Conservation (phyloP, 2,329 filamentous ascomycete species). For the Mycosphaerella arachidis region DNA sequence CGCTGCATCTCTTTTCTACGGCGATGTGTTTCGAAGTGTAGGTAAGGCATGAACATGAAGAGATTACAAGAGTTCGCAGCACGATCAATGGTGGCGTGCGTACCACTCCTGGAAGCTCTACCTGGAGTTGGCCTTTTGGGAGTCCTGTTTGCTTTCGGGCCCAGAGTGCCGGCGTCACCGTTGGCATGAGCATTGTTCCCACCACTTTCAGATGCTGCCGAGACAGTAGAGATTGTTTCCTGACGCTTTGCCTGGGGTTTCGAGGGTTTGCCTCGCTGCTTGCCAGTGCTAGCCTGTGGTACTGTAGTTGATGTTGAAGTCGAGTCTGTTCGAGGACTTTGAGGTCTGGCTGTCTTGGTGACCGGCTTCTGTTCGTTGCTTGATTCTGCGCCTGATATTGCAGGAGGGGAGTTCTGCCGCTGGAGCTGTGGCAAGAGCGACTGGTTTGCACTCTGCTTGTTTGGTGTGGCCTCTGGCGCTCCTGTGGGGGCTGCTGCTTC, state of each 20-base stretch:
- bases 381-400: background rate
- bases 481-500: background rate
- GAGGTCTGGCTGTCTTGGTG: background rate
- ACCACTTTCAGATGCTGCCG: slow-evolving; percentile 9
- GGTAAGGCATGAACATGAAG: slow-evolving; percentile 57
- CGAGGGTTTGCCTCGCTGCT: background rate
- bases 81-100: slow-evolving; percentile 7
- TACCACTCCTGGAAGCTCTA: slow-evolving; percentile 6
- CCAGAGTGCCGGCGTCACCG: background rate
- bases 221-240: slow-evolving; percentile 17
- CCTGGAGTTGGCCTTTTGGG: slow-evolving; percentile 2
- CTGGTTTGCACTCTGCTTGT: background rate
- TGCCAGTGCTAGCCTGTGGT: background rate
- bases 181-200: slow-evolving; percentile 1
- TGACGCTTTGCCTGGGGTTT: slow-evolving; percentile 13
- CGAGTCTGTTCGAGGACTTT: background rate
- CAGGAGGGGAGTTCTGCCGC: background rate
- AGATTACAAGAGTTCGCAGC: slow-evolving; percentile 29
- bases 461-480: background rate
- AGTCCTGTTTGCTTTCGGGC: slow-evolving; percentile 1
- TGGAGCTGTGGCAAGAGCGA: background rate
- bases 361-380: background rate
- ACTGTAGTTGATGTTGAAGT: background rate
- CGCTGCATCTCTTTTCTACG: slow-evolving; percentile 49
- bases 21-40: slow-evolving; percentile 60